A percentile compares a stretch with the other conserved stretches of the same genome.
Conservation (phyloP, 1,284 basidiomycete genomes). For the Polyporus tsugae region DNA sequence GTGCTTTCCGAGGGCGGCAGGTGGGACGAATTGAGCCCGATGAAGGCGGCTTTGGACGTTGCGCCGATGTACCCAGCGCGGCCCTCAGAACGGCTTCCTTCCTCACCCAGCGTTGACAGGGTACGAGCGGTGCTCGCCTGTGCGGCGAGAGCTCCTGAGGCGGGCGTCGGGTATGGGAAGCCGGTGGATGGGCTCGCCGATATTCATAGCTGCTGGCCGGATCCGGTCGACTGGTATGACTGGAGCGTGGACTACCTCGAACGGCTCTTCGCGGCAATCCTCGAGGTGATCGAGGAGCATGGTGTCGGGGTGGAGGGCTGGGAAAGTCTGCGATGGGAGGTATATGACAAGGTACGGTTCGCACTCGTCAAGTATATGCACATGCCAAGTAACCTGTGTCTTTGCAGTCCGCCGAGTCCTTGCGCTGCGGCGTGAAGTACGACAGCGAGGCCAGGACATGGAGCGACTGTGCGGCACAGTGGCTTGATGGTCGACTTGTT, state of each 20-base stretch:
- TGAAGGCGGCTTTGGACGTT: not conserved
- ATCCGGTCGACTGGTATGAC: not conserved
- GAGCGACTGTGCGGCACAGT: not conserved
- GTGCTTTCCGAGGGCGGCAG: not conserved
- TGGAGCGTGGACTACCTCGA: slow-evolving; percentile 1
- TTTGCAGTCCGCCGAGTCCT: not conserved
- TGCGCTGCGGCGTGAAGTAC: not conserved
- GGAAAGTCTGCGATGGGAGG: not conserved
- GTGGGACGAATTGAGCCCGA: not conserved
- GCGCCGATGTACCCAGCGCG: not conserved
- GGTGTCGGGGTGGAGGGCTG: not conserved
- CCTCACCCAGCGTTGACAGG: not conserved
- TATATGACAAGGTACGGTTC: not conserved
- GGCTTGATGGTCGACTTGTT: not conserved
- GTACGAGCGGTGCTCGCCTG: not conserved
- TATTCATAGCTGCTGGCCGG: not conserved
- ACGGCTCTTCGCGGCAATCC: not conserved
- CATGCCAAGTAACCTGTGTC: not conserved
- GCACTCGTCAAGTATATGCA: not conserved
- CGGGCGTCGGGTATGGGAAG: not conserved
- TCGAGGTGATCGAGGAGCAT: not conserved
- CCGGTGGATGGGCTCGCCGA: not conserved
- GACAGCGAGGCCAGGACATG: not conserved
- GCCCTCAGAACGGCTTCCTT: not conserved
- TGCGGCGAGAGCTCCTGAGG: not conserved